A percentile compares a stretch with the other conserved stretches of the same genome.
Evolutionary conservation across 768 basidiomycete species (phyloP).

Genomic region (Tylopilus vinaceipallidus): DNA sequence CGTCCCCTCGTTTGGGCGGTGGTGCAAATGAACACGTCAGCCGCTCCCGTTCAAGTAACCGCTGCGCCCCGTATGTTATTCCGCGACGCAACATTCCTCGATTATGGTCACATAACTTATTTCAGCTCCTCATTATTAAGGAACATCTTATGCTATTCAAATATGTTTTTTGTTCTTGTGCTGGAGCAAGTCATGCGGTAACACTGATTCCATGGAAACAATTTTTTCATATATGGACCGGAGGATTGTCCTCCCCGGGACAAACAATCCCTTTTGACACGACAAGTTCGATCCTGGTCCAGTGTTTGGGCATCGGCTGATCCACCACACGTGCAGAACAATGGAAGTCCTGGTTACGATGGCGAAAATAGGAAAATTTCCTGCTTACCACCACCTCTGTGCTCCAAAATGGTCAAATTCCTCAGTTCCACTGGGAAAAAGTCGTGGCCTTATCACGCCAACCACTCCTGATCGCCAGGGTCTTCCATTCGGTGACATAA

Average conservation of each 20-base stretch:
- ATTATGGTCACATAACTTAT: conserved; percentile 24
- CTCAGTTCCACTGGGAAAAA: conserved; percentile 21
- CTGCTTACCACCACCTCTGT: conserved; percentile 10
- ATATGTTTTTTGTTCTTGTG: conserved; percentile 24
- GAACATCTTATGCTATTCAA: conserved; percentile 25
- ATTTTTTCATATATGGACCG: conserved; percentile 30
- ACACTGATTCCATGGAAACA: conserved; percentile 25
- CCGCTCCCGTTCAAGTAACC: conserved; percentile 19
- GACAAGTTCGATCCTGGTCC: conserved; percentile 18
- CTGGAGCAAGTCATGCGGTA: conserved; percentile 22
- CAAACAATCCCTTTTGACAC: conserved; percentile 23
- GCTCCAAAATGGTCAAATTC: conserved; percentile 26
- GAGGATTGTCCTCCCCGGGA: conserved; percentile 22
- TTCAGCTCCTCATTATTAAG: conserved; percentile 30
- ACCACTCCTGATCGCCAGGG: conserved; percentile 26
- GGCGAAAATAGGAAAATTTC: conserved; percentile 25
- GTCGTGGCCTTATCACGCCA: conserved; percentile 20
- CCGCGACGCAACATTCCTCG: conserved; percentile 26
- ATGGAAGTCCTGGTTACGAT: conserved; percentile 31
- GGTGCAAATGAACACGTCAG: conserved; percentile 12
- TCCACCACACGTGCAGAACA: conserved; percentile 30
- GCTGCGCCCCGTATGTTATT: conserved; percentile 28
- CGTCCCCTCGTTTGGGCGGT: conserved; percentile 17
- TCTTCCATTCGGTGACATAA: conserved; percentile 31
- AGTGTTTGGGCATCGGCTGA: conserved; percentile 25